Base-by-base conservation (phyloP, 2,329 filamentous ascomycete species). In the Xylariomycetidae sp. region DNA sequence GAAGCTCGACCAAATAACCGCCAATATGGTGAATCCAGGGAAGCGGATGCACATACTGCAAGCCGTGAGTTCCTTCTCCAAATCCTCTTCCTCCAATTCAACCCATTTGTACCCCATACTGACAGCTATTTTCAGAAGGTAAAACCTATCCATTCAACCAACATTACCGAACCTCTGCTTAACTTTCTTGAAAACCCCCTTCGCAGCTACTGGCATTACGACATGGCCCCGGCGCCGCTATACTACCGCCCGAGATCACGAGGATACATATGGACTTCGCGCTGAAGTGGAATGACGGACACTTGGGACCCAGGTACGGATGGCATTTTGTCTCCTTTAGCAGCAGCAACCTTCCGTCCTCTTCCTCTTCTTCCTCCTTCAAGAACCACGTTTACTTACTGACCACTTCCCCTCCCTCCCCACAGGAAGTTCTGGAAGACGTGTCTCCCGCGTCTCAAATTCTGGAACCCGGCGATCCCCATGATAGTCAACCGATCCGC, bases 401-500 rank as follows among this genome's bases (percentile, higher is more conserved):
- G 10, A 16, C 17, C 17, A 18, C 49, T 38, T 33, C 30, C 45
- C 30, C 35, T 47, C 31, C 47, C 48, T 31, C 46, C 53, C 29
- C 45, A 51, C 45, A 94, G 89, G 54, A 87, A 87, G 67, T 96
- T 98, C 74, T 95, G 88, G 86, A 79, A 76, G 44, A 70, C 81
- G 40, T 83, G 80, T 57, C 80, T 97, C 30, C 86, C 87, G 15
- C 79, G 87, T 37, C 71, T 98, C 47, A 96, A 98, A 72, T 98
- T 82, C 67, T 84, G 94, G 72, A 98, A 98, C 60, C 92, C 92
- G 1, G 66, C 79, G 10, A 62, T 96, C 28, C 78, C 83, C 27
- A 94, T 97, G 74, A 80, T 85, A 38, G 77, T 95, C 50, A 82
- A 83, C 59, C 83, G 85, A 38, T 80, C 75, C 43, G 51, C 58